Evolutionary conservation across 768 basidiomycete species (phyloP).

Genomic region (Phylloporus rhodoxanthus): DNA sequence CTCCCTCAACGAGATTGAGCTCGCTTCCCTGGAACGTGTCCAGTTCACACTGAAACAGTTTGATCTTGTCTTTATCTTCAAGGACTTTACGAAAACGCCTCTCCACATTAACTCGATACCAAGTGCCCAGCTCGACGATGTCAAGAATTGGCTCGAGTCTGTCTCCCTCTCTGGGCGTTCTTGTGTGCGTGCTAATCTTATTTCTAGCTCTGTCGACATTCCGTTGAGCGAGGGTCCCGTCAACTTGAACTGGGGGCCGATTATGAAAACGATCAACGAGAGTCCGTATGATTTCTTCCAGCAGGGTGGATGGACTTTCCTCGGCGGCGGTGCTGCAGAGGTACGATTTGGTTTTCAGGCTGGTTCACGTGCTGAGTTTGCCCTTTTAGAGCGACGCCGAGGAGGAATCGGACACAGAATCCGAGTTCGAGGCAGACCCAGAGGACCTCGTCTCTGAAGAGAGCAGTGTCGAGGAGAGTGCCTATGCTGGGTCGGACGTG

Average conservation of each 20-base stretch:
- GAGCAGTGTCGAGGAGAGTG: conserved; percentile 51
- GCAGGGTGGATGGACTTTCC: conserved; percentile 96
- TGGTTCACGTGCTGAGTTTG: conserved; percentile 29
- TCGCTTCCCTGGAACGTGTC: conserved; percentile 94
- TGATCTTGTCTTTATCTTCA: conserved; percentile 94
- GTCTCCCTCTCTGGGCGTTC: conserved; percentile 24
- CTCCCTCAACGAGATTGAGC: conserved; percentile 90
- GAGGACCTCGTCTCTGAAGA: conserved; percentile 39
- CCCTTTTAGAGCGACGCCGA: conserved; percentile 52
- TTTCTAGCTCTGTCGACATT: conserved; percentile 88
- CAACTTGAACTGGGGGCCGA: conserved; percentile 95
- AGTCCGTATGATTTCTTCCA: conserved; percentile 94
- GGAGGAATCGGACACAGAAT: conserved; percentile 59
- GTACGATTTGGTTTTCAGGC: conserved; percentile 35
- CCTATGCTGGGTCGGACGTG: conserved; percentile 46
- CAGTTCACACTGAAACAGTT: conserved; percentile 96
- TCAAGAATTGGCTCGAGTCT: conserved; percentile 98
- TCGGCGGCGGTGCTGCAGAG: conserved; percentile 63
- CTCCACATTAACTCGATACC: conserved; percentile 97
- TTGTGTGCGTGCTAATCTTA: conserved; percentile 3
- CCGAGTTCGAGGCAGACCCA: conserved; percentile 55
- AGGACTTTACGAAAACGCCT: conserved; percentile 88
- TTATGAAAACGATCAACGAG: conserved; percentile 99
- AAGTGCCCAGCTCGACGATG: conserved; percentile 84
- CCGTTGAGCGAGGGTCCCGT: conserved; percentile 93